A percentile compares a stretch with the other conserved stretches of the same genome.
phyloP scores from a whole-genome alignment of 495 filamentous ascomycete species.

The Penicillium daleae region DNA sequence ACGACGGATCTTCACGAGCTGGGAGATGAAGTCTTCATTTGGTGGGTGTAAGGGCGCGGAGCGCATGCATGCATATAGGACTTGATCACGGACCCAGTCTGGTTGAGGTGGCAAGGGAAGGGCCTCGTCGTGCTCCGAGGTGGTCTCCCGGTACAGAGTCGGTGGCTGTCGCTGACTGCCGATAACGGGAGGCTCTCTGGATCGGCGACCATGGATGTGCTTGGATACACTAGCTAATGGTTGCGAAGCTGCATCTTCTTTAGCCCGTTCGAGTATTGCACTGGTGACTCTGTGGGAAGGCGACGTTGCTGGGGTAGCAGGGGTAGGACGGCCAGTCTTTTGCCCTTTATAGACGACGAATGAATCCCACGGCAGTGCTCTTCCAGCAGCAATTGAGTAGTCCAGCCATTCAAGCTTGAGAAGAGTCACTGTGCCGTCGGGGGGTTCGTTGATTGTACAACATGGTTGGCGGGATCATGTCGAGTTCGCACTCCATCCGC shows the following conservation, averaged over 20 bases:
- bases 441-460: conserved; percentile 6
- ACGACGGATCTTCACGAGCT: conserved; percentile 74
- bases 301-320: conserved; percentile 3
- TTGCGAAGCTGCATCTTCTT: conserved; percentile 46
- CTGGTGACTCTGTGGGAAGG: conserved; percentile 14
- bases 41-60: conserved; percentile 69
- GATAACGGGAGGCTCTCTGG: conserved; percentile 21
- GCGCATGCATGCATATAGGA: conserved; percentile 81
- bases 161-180: conserved; percentile 36
- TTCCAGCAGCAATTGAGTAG: conserved; percentile 57
- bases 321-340: conserved; percentile 25
- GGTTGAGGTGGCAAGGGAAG: conserved; percentile 61
- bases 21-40: conserved; percentile 75
- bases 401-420: conserved; percentile 78
- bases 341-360: conserved; percentile 69
- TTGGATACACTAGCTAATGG: conserved; percentile 16
- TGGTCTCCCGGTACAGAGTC: conserved; percentile 64
- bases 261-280: conserved; percentile 57
- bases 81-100: conserved; percentile 65
- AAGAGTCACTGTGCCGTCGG: conserved; percentile 58
- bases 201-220: conserved; percentile 20
- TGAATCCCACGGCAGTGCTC: conserved; percentile 58
- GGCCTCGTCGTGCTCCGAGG: conserved; percentile 69
- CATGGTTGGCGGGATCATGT: conserved; percentile 10
- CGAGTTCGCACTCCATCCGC: conserved; percentile 22